phyloP scores from a whole-genome alignment of 2,329 filamentous ascomycete genomes.

The Lachnellula subtilissima region DNA sequence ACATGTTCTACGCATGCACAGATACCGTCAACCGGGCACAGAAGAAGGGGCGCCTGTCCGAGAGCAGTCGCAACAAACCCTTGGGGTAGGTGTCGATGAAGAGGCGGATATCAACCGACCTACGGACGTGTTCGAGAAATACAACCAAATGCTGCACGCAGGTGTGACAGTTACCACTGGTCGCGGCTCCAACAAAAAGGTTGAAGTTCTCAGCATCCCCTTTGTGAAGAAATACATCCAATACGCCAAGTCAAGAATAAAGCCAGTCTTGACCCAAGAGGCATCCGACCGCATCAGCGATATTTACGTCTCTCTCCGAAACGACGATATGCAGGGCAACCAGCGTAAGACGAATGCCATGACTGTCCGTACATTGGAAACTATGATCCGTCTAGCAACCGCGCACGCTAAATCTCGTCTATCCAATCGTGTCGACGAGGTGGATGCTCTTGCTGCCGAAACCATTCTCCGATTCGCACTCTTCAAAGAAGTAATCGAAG shows the following conservation, averaged over 20 bases:
- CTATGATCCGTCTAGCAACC: slow-evolving; percentile 93
- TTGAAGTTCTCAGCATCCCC: slow-evolving; percentile 88
- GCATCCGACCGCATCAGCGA: slow-evolving; percentile 88
- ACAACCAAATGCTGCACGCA: slow-evolving; percentile 90
- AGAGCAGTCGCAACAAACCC: slow-evolving; percentile 75
- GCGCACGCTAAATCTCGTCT: slow-evolving; percentile 91
- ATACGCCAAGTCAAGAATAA: slow-evolving; percentile 88
- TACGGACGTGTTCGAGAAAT: slow-evolving; percentile 93
- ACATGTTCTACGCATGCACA: slow-evolving; percentile 94
- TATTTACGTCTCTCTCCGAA: slow-evolving; percentile 86
- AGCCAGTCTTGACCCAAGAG: slow-evolving; percentile 84
- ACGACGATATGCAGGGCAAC: slow-evolving; percentile 93
- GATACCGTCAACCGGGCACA: slow-evolving; percentile 84
- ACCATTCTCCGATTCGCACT: slow-evolving; percentile 87
- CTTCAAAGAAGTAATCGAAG: slow-evolving; percentile 88
- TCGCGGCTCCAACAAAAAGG: slow-evolving; percentile 67
- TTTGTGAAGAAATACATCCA: slow-evolving; percentile 99
- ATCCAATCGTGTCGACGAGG: slow-evolving; percentile 82
- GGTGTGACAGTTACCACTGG: slow-evolving; percentile 76
- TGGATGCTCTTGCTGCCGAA: slow-evolving; percentile 83
- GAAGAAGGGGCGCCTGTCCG: slow-evolving; percentile 94
- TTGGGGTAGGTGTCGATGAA: slow-evolving; percentile 81
- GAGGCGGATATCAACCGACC: slow-evolving; percentile 67
- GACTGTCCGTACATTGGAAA: slow-evolving; percentile 95
- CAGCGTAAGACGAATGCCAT: slow-evolving; percentile 90